Base-by-base conservation (phyloP, 2,329 filamentous ascomycete species). In the Fusarium papillatum region DNA sequence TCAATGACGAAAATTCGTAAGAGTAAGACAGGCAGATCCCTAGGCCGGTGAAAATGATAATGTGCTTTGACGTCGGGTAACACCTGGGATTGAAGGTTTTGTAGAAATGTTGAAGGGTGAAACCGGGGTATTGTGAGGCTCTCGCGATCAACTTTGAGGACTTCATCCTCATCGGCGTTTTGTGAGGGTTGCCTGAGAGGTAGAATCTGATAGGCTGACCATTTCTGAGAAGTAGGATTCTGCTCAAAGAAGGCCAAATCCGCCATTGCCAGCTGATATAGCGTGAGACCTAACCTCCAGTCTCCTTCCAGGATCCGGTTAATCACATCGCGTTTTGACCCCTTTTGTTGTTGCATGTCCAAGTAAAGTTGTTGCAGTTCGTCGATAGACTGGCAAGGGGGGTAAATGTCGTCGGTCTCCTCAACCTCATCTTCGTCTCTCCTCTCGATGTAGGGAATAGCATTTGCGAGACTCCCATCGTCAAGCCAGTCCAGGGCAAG, bases 21-120 rank as follows among this genome's bases (percentile, higher is more conserved):
- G 31, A 97, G 87, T 1, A 94, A 89, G 6, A 97, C 86, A 0
- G 94, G 91, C n/a, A 94, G 86, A 2, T 88, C 87, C 65, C 90
- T 88, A 65, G 94, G 93, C n/a, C 93, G 90, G 76, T 94, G 92
- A 71, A 97, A 90, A 78, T 95, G 93, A 82, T 95, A 97, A 83
- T 97, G 94, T 7, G 94, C 94, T 83, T 97, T 97, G 77, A 96
- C 90, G 70, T 97, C 90, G 1, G 95, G 94, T 2, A 95, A 87
- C 22, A 95, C 89, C 80, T 96, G 93, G 48, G 88, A 87, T 76
- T 96, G 93, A 3, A 98, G 90, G 76, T 93, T 93, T 75, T 91
- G 90, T 43, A 97, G 87, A 82, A 98, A 98, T 0, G 93, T 94
- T 7, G 94, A 91, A 1, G 95, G 93, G 79, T 97, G 94, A 79